A percentile compares a stretch with the other conserved stretches of the same genome.
These are phyloP conservation scores for Pichia kluyveri DNA, from an alignment of 805 yeast species.

Conservation along the genomic window DNA sequence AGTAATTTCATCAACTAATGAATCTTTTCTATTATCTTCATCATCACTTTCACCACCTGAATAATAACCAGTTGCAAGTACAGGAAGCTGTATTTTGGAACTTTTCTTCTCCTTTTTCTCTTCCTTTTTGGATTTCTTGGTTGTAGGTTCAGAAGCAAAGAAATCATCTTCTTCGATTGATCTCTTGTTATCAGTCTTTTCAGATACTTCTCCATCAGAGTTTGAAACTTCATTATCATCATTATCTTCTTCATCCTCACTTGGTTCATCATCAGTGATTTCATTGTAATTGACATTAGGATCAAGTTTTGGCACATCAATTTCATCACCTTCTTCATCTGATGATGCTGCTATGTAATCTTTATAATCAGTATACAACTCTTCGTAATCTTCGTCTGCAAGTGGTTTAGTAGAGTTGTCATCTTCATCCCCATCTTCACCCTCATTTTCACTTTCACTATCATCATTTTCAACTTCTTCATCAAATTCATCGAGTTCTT, in stretches of 20 bases:
- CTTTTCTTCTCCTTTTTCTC: constrained; percentile 12
- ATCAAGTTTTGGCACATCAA: constrained; percentile 17
- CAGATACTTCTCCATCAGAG: constrained; percentile 33
- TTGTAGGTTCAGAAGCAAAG: constrained; percentile 23
- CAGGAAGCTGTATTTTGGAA: constrained; percentile 45
- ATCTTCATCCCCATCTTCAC: constrained; percentile 1
- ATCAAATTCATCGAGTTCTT: constrained; percentile 4
- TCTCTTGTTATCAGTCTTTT: not conserved
- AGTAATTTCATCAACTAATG: constrained; percentile 43
- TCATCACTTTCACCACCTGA: constrained; percentile 74
- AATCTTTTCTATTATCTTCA: constrained; percentile 31
- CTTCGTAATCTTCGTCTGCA: constrained; percentile 13
- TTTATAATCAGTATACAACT: constrained; percentile 18
- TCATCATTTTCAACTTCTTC: constrained; percentile 11
- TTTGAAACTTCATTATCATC: constrained; percentile 3
- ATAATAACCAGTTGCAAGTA: constrained; percentile 67
- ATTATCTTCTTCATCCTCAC: constrained; percentile 12
- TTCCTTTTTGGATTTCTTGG: constrained; percentile 18
- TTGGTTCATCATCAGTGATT: constrained; percentile 59
- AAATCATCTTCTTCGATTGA: constrained; percentile 31
- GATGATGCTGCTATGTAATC: constrained; percentile 33
- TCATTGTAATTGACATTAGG: constrained; percentile 42
- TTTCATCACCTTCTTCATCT: constrained; percentile 27
- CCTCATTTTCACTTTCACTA: constrained; percentile 6
- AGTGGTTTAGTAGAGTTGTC: constrained; percentile 5